A percentile compares a stretch with the other conserved stretches of the same genome.
phyloP scores from a whole-genome alignment of 306 rosid species.

The Quercus aquifolioides region DNA sequence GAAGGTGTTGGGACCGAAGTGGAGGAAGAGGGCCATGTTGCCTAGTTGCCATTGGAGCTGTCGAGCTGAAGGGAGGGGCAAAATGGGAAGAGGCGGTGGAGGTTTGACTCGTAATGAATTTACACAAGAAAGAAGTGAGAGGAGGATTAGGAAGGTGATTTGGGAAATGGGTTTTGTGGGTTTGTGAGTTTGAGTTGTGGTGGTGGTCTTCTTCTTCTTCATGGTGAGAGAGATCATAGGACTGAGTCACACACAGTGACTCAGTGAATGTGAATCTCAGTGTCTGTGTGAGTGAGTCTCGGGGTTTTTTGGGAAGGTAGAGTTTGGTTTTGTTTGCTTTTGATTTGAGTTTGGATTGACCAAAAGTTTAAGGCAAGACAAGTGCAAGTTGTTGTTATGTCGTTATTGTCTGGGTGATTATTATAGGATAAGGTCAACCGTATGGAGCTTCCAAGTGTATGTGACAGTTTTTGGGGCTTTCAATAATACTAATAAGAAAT shows the following conservation, averaged over 20 bases:
- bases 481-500: too few species aligned
- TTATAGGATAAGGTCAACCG: too few species aligned
- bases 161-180: conserved; percentile 16
- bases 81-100: conserved; percentile 86
- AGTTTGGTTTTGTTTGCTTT: too few species aligned
- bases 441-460: too few species aligned
- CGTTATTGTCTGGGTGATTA: too few species aligned
- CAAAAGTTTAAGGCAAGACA: too few species aligned
- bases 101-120: conserved; percentile 10
- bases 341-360: too few species aligned
- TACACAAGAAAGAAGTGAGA: conserved; percentile 15
- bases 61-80: conserved; percentile 68
- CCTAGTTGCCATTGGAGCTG: conserved; percentile 87
- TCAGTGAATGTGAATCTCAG: too few species aligned
- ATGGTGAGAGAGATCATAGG: not conserved
- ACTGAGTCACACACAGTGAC: not conserved
- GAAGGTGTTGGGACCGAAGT: conserved; percentile 91
- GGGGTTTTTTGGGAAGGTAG: too few species aligned
- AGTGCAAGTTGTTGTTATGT: too few species aligned
- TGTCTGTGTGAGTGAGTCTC: too few species aligned
- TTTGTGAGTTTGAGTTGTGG: conserved; percentile 8
- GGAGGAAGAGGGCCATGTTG: conserved; percentile 77
- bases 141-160: conserved; percentile 18
- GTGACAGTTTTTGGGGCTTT: too few species aligned
- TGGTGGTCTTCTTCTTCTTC: not conserved